Evolutionary conservation across 768 basidiomycete species (phyloP).

Genomic region (Neoboletus magnificus): DNA sequence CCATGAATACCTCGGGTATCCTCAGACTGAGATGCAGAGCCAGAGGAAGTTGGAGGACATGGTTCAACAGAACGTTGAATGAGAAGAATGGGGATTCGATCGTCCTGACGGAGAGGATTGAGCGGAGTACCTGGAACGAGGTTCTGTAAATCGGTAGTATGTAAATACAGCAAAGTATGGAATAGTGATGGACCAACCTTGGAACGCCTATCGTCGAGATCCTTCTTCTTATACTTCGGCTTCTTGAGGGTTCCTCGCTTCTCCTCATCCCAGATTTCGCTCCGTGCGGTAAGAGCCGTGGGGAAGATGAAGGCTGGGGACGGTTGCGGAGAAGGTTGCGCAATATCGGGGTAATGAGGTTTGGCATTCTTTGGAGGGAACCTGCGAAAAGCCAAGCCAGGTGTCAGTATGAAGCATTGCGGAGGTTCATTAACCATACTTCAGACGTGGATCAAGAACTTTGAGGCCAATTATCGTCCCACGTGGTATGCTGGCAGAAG

Average conservation of each 20-base stretch:
- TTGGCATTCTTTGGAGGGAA: constrained; percentile 82
- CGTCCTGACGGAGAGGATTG: constrained; percentile 65
- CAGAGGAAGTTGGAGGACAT: constrained; percentile 10
- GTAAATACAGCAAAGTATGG: background rate
- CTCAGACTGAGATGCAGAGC: constrained; percentile 22
- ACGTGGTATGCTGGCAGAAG: constrained; percentile 63
- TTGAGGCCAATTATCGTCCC: constrained; percentile 77
- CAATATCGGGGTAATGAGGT: constrained; percentile 28
- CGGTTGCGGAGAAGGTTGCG: constrained; percentile 23
- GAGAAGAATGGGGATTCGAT: constrained; percentile 79
- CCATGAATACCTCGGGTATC: constrained; percentile 59
- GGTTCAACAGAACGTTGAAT: constrained; percentile 71
- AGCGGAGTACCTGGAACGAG: constrained; percentile 76
- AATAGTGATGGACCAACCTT: constrained; percentile 43
- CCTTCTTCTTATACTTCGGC: constrained; percentile 75
- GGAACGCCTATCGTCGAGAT: constrained; percentile 79
- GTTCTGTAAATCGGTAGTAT: constrained; percentile 44
- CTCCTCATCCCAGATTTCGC: constrained; percentile 71
- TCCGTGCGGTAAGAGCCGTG: constrained; percentile 54
- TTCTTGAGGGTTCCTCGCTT: constrained; percentile 49
- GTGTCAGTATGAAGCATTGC: background rate
- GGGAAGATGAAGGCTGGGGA: constrained; percentile 45
- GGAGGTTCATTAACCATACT: constrained; percentile 43
- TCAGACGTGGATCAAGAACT: constrained; percentile 83
- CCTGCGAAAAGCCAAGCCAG: constrained; percentile 35